A percentile compares a stretch with the other conserved stretches of the same genome.
Evolutionary conservation across 345 rosid species (phyloP).

Genomic region (Laguncularia racemosa): DNA sequence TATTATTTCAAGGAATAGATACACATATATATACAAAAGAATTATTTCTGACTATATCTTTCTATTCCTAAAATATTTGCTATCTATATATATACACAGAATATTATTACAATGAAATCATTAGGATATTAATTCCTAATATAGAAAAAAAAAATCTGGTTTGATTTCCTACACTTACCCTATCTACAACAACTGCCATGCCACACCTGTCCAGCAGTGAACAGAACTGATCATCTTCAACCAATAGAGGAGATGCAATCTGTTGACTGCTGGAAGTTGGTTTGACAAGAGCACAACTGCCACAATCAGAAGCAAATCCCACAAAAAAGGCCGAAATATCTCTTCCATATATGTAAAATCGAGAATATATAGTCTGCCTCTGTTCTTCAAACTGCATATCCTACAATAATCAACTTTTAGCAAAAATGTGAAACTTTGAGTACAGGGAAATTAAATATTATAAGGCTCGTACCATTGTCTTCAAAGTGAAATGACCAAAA

Average conservation of each 20-base stretch:
- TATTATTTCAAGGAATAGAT: too few relatives aligned
- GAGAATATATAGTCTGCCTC: constrained; percentile 81
- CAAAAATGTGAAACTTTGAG: not conserved
- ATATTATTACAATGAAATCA: too few relatives aligned
- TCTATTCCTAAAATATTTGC: too few relatives aligned
- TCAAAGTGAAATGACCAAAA: constrained; percentile 91
- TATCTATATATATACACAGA: too few relatives aligned
- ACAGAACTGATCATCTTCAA: constrained; percentile 39
- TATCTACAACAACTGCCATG: constrained; percentile 92
- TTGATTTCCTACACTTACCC: too few relatives aligned
- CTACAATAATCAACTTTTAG: constrained; percentile 29
- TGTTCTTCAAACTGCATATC: constrained; percentile 66
- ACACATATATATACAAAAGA: too few relatives aligned
- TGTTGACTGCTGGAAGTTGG: constrained; percentile 35
- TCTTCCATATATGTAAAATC: constrained; percentile 84
- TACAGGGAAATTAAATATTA: constrained; percentile 2
- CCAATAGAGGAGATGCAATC: constrained; percentile 30
- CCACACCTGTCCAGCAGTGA: constrained; percentile 95
- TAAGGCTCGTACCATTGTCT: constrained; percentile 54
- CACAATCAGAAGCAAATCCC: constrained; percentile 52
- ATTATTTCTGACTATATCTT: too few relatives aligned
- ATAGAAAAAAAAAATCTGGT: too few relatives aligned
- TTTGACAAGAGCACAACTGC: constrained; percentile 27
- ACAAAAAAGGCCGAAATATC: constrained; percentile 94
- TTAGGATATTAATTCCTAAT: too few relatives aligned